Evolutionary conservation across 75 land plant genomes (phyloP).

Genomic region (Larix kaempferi): DNA sequence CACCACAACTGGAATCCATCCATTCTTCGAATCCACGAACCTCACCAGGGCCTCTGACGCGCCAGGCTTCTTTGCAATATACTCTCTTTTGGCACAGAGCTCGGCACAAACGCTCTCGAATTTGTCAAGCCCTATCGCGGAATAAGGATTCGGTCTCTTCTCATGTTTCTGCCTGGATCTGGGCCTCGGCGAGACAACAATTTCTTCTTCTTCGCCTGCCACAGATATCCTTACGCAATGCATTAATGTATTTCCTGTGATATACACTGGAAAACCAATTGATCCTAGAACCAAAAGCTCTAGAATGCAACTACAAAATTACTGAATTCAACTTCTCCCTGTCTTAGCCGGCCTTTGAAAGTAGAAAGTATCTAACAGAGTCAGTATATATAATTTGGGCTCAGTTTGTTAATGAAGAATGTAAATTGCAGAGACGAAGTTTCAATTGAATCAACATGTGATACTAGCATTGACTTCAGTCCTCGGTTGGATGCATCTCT

Average conservation of each 20-base stretch:
- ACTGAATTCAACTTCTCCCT: too few relatives aligned
- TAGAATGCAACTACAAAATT: too few relatives aligned
- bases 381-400: too few relatives aligned
- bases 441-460: too few relatives aligned
- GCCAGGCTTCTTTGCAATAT: conserved; percentile 10
- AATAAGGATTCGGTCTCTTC: neutral
- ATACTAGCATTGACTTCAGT: too few relatives aligned
- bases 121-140: conserved; percentile 2
- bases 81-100: conserved; percentile 10
- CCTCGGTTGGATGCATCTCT: too few relatives aligned
- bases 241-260: neutral
- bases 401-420: too few relatives aligned
- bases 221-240: neutral
- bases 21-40: neutral
- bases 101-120: conserved; percentile 6
- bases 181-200: neutral
- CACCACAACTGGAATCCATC: conserved; percentile 10
- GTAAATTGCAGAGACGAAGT: too few relatives aligned
- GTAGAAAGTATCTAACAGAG: too few relatives aligned
- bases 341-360: too few relatives aligned
- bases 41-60: conserved; percentile 6
- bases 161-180: neutral
- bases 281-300: too few relatives aligned
- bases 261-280: conserved; percentile 4
- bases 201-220: neutral